Percentiles rank a stretch among this genome's conserved stretches.
phyloP scores from a whole-genome alignment of 768 basidiomycete species.

The Cyathus striatus region DNA sequence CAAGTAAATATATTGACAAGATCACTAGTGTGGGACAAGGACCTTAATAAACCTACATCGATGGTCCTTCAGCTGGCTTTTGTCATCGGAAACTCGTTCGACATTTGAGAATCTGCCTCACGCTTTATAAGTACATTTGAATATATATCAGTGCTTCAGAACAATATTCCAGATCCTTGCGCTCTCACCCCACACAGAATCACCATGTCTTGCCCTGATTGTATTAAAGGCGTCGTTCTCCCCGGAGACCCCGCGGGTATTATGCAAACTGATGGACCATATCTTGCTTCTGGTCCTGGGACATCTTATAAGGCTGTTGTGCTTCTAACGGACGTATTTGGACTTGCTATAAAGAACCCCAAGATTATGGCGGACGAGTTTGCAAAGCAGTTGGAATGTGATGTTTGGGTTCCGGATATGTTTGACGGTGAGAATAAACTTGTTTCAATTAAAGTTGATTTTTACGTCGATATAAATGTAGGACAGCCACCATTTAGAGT shows the following conservation, averaged over 20 bases:
- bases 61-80: no score
- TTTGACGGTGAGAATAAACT: conserved; percentile 53
- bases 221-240: conserved; percentile 36
- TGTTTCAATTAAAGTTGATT: no score
- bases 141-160: no score
- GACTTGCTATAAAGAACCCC: conserved; percentile 44
- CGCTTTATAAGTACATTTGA: no score
- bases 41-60: no score
- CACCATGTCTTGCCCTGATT: conserved; percentile 30
- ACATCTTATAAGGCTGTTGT: conserved; percentile 37
- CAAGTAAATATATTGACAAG: no score
- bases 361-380: conserved; percentile 56
- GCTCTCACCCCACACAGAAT: no score
- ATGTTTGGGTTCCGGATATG: conserved; percentile 62
- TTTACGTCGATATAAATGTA: no score
- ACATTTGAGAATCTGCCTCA: no score
- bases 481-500: conserved; percentile 23
- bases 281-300: conserved; percentile 26
- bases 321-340: conserved; percentile 54
- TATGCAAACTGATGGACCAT: conserved; percentile 33
- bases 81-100: no score
- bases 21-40: no score
- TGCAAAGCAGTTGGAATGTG: conserved; percentile 42
- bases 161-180: no score
- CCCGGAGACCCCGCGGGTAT: conserved; percentile 41